A percentile compares a stretch with the other conserved stretches of the same genome.
Conservation (phyloP, 306 rosid species). For the Glycine soja region DNA sequence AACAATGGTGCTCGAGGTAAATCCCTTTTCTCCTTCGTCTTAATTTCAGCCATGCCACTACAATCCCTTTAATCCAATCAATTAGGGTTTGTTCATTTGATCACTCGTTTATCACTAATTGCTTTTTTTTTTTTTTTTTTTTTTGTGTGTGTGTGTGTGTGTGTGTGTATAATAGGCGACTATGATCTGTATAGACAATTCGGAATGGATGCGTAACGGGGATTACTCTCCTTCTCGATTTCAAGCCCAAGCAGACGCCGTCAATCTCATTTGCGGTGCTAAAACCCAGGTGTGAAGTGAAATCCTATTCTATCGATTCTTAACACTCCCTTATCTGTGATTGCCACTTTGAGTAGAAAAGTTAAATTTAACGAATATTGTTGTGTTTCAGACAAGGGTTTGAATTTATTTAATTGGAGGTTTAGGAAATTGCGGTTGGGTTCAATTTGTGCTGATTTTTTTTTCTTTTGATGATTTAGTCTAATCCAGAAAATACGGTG, state of each 20-base stretch:
- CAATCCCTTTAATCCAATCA: constrained; percentile 3
- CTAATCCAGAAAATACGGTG: constrained; percentile 95
- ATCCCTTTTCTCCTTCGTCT: constrained; percentile 1
- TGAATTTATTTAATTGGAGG: neutral
- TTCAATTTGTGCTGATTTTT: constrained; percentile 29
- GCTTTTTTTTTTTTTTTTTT: neutral
- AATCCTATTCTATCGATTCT: neutral
- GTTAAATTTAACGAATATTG: neutral
- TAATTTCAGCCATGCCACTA: neutral
- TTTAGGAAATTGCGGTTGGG: neutral
- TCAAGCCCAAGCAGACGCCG: constrained; percentile 95
- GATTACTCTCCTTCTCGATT: constrained; percentile 89
- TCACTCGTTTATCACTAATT: neutral
- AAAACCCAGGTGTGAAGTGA: constrained; percentile 81
- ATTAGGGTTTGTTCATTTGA: constrained; percentile 59
- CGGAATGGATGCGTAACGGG: constrained; percentile 99
- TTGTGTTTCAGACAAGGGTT: neutral
- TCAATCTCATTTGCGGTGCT: constrained; percentile 95
- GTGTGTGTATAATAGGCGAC: constrained; percentile 75
- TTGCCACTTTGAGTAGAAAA: neutral
- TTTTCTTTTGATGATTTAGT: constrained; percentile 52
- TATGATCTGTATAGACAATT: constrained; percentile 94
- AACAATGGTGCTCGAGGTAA: constrained; percentile 94
- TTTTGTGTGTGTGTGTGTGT: too few relatives aligned
- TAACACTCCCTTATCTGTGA: constrained; percentile 2